Base-by-base conservation (phyloP, 495 filamentous ascomycete species). In the Bacidia rubella region DNA sequence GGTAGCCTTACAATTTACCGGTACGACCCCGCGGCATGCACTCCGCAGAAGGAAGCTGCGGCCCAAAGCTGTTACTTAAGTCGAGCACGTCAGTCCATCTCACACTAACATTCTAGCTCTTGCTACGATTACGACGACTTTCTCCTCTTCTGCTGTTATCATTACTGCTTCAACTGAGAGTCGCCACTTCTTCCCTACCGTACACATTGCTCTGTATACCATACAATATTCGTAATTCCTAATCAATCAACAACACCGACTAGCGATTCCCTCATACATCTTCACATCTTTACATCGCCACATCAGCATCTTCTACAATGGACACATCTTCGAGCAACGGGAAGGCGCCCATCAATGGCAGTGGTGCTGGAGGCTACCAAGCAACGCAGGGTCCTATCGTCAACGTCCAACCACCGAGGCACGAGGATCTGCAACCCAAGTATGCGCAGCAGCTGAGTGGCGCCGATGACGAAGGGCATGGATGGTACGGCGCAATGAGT, bases 401-500 rank as follows among this genome's bases (percentile, higher is more conserved):
- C 66, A 75, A 77, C 11, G 88, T 97, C 32, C 78, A 92, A 60
- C 90, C 87, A 29, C 85, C 90, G 3, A 78, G 79, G 23, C 70
- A 79, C 50, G 84, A 83, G 54, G 92, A 97, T 59, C 74, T 98
- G 5, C 92, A 98, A 67, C 85, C 84, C 25, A 83, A 77, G 59
- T 98, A 98, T 68, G 92, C 92, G 2, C 75, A 81, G 49, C 74
- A 73, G 48, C 76, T 95, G 55, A 66, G 85, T 43, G 79, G 80
- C 49, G 79, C 83, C 39, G 72, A 79, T 11, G 84, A 93, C 60
- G 78, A 76, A 32, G 77, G 78, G 48, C 82, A 90, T 63, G 85
- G 88, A 63, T 96, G 90, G 90, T 97, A 95, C 66, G 87, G 88
- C 17, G 66, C 73, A 60, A 82, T 95, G 77, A 90, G 85, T 89